These are phyloP conservation scores for Penicillium sp. DNA, from an alignment of 2,329 filamentous ascomycete genomes.

Conservation along the genomic window DNA sequence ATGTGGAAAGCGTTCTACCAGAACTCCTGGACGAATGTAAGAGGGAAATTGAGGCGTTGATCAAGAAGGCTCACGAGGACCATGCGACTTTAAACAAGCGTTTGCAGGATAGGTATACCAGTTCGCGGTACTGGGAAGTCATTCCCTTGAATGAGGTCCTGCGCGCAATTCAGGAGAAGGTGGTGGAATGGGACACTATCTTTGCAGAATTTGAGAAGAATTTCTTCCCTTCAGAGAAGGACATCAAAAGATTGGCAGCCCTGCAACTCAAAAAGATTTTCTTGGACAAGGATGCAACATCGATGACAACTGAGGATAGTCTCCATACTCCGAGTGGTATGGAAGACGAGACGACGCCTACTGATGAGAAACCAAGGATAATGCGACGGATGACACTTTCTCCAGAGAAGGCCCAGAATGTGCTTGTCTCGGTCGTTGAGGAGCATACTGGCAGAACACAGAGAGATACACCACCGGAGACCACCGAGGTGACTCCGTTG, in stretches of 20 bases:
- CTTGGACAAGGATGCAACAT: constrained; percentile 78
- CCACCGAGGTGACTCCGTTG: constrained; percentile 18
- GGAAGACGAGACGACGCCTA: constrained; percentile 34
- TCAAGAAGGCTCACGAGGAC: constrained; percentile 81
- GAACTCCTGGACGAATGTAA: constrained; percentile 84
- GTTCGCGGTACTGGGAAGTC: constrained; percentile 94
- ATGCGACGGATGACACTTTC: constrained; percentile 54
- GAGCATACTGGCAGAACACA: constrained; percentile 57
- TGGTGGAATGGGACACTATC: constrained; percentile 87
- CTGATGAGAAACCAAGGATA: constrained; percentile 37
- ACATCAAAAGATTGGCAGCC: constrained; percentile 88
- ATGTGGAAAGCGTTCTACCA: constrained; percentile 84
- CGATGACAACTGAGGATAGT: constrained; percentile 71
- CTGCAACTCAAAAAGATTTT: constrained; percentile 95
- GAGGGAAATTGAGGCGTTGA: constrained; percentile 76
- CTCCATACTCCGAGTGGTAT: constrained; percentile 49
- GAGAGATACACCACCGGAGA: constrained; percentile 24
- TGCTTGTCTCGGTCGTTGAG: constrained; percentile 67
- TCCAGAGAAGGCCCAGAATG: constrained; percentile 65
- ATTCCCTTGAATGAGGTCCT: constrained; percentile 90
- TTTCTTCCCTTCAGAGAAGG: constrained; percentile 92
- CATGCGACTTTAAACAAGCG: constrained; percentile 73
- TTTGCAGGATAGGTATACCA: constrained; percentile 87
- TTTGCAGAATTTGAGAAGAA: constrained; percentile 91
- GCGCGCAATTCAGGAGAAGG: constrained; percentile 88